Base-by-base conservation (phyloP, 2,329 filamentous ascomycete species). In the Drechslerella stenobrocha region DNA sequence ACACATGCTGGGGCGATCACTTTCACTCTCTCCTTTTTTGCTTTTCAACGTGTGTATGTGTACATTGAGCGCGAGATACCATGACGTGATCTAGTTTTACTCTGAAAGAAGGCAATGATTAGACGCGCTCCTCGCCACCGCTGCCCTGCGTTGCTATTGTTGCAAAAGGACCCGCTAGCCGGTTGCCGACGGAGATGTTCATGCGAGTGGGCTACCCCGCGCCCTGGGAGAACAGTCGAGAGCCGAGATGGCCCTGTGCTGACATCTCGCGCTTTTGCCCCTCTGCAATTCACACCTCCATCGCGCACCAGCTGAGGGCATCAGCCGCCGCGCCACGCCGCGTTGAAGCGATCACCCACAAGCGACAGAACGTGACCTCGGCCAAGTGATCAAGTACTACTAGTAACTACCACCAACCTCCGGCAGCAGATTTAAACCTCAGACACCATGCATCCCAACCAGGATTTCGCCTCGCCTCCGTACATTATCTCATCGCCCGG, bases 21-120 rank as follows among this genome's bases (percentile, higher is more conserved):
- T n/a, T n/a, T n/a, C n/a, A 63, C 66, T 56, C 61, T 67, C 40
- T 26, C 26, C 26, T 53, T 9, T 35, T 44, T 50, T 53, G 15
- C 20, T 51, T 60, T 67, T 59, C 28, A 44, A 6, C 42, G 42
- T 32, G 9, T 26, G 20, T 59, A 40, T 45, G 23, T 67, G 42
- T 60, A 48, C 56, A 18, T 55, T 56, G 50, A 60, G 55, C 63
- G 61, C 63, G 50, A 60, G 63, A 67, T 67, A 67, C 63, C 63
- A 67, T 37, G 42, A 44, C 32, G 56, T 48, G 42, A 59, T 52
- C 30, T 66, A n/a, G 22, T 34, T 42, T 42, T 53, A 18, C 46
- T 48, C 24, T 23, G 11, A 26, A 24, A 32, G 26, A 65, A 44
- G 45, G 45, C 35, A 40, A 24, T 56, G 55, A 52, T 34, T 20